Conservation (phyloP, 2,329 filamentous ascomycete genomes). For the Coniochaeta sp. region DNA sequence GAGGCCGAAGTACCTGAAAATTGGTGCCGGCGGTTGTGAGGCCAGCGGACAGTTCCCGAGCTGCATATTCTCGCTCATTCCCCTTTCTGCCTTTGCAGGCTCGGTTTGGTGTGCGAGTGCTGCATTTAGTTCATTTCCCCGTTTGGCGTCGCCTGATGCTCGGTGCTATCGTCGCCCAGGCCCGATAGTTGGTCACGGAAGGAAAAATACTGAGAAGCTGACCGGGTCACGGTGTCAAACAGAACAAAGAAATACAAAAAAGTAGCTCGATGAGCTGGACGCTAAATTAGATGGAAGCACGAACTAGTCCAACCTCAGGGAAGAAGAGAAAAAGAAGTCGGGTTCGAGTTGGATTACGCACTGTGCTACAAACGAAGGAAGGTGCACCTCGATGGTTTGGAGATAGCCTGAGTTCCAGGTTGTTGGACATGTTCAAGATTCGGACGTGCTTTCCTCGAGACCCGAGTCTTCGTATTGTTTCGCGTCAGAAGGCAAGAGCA, state of each 20-base stretch:
- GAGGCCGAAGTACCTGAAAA: neutral
- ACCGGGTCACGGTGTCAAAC: neutral
- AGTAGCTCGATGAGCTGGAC: neutral
- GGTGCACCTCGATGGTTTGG: too few relatives aligned
- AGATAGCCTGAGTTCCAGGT: too few relatives aligned
- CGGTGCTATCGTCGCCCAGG: neutral
- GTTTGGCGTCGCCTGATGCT: neutral
- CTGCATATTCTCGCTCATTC: too few relatives aligned
- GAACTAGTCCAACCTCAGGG: neutral
- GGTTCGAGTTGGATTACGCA: neutral
- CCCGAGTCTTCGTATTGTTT: too few relatives aligned
- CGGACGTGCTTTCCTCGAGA: too few relatives aligned
- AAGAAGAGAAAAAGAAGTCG: neutral
- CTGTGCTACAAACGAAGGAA: too few relatives aligned
- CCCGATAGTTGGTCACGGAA: neutral
- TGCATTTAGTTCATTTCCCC: neutral
- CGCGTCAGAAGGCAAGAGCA: too few relatives aligned
- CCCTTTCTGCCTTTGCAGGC: too few relatives aligned
- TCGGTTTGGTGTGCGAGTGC: too few relatives aligned
- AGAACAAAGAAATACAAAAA: neutral
- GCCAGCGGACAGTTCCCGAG: neutral
- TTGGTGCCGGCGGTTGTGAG: neutral
- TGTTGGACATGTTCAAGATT: too few relatives aligned
- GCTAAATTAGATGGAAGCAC: neutral
- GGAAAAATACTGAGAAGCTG: neutral